Conservation (phyloP, 2,329 filamentous ascomycete species). For the Rosellinia necatrix region DNA sequence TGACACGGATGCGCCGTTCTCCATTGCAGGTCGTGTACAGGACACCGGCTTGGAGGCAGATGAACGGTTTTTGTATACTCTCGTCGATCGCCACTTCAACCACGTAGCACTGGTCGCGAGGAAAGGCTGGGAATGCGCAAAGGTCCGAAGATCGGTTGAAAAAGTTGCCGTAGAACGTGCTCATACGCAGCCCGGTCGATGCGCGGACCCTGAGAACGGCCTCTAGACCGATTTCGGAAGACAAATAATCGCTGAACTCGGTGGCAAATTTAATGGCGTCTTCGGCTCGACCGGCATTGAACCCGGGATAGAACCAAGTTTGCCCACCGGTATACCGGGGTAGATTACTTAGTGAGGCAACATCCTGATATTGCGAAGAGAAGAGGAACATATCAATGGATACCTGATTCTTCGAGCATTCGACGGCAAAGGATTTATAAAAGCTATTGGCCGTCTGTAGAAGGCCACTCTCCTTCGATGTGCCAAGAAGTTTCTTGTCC, state of each 20-base stretch:
- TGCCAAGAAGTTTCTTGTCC: conserved; percentile 94
- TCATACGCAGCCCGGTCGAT: conserved; percentile 93
- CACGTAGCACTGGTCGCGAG: conserved; percentile 94
- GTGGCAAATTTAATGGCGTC: conserved; percentile 98
- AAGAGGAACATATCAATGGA: conserved; percentile 99
- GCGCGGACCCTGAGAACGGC: conserved; percentile 94
- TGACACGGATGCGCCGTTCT: conserved; percentile 89
- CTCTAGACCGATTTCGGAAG: conserved; percentile 92
- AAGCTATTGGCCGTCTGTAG: conserved; percentile 94
- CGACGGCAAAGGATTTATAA: conserved; percentile 98
- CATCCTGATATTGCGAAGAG: conserved; percentile 94
- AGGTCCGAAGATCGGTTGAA: conserved; percentile 98
- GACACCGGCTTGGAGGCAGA: conserved; percentile 92
- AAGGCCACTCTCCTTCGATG: conserved; percentile 84
- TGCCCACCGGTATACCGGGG: conserved; percentile 96
- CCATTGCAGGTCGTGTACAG: conserved; percentile 98
- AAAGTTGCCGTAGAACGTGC: conserved; percentile 98
- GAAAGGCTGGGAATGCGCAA: conserved; percentile 97
- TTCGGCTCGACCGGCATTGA: conserved; percentile 91
- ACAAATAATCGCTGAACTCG: conserved; percentile 97
- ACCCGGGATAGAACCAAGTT: conserved; percentile 97
- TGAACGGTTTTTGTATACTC: conserved; percentile 85
- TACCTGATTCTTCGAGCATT: conserved; percentile 98
- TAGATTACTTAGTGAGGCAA: conserved; percentile 92
- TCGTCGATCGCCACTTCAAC: conserved; percentile 99